These are phyloP conservation scores for Magnaporthiopsis rhizophila DNA, from an alignment of 2,329 filamentous ascomycete genomes.

Conservation along the genomic window DNA sequence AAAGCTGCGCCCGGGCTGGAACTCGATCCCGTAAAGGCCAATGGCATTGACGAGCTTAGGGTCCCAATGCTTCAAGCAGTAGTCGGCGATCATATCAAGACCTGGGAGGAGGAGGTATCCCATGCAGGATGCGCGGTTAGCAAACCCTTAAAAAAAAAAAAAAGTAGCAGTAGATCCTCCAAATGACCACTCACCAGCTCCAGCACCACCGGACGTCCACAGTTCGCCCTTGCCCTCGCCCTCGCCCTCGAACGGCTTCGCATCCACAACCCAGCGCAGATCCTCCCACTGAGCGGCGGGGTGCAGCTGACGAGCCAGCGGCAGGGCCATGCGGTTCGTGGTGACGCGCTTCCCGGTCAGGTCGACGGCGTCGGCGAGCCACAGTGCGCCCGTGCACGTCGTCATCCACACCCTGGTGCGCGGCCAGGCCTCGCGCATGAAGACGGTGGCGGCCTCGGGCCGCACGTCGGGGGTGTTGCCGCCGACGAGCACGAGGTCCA, in stretches of 20 bases:
- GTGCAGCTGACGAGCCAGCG: conserved; percentile 19
- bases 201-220: conserved; percentile 29
- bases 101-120: conserved; percentile 4
- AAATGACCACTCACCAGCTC: conserved; percentile 17
- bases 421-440: conserved; percentile 26
- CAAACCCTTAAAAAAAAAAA: background rate
- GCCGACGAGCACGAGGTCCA: conserved; percentile 31
- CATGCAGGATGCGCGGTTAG: background rate
- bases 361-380: conserved; percentile 28
- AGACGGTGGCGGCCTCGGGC: conserved; percentile 23
- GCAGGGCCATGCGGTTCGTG: conserved; percentile 26
- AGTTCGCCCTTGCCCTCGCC: conserved; percentile 22
- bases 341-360: conserved; percentile 29
- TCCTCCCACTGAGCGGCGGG: conserved; percentile 28
- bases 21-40: background rate
- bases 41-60: conserved; percentile 11
- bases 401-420: conserved; percentile 27
- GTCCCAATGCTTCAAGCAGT: conserved; percentile 14
- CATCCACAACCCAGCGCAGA: conserved; percentile 29
- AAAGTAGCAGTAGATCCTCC: background rate
- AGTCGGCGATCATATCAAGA: conserved; percentile 15
- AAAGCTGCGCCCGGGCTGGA: conserved; percentile 5
- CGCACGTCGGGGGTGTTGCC: conserved; percentile 24
- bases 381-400: conserved; percentile 29
- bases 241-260: conserved; percentile 20